Conservation (phyloP, 1,139 yeast genomes). For the Candida freyschussii region DNA sequence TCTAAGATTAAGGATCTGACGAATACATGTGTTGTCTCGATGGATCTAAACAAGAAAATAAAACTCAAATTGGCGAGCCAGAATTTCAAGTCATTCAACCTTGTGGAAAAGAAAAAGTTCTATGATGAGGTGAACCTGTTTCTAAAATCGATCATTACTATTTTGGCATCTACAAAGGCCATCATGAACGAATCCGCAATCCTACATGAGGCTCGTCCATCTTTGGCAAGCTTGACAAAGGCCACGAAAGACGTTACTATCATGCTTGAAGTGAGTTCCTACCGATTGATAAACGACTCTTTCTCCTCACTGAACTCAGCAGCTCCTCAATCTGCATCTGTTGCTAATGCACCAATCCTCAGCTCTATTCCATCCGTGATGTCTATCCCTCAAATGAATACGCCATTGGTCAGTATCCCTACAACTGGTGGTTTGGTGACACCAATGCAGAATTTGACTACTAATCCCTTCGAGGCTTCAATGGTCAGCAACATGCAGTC, state of each 20-base stretch:
- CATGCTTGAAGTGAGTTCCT: slow-evolving; percentile 60
- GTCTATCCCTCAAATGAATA: slow-evolving; percentile 24
- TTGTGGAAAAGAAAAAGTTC: slow-evolving; percentile 59
- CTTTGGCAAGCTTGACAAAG: slow-evolving; percentile 75
- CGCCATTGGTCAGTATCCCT: slow-evolving; percentile 15
- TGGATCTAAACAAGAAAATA: slow-evolving; percentile 72
- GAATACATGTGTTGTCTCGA: slow-evolving; percentile 70
- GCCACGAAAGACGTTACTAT: slow-evolving; percentile 89
- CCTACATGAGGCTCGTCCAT: slow-evolving; percentile 73
- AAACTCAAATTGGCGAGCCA: slow-evolving; percentile 52
- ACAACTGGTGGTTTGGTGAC: no score
- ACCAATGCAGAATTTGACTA: slow-evolving; percentile 6
- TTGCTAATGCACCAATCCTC: slow-evolving; percentile 18
- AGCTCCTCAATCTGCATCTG: slow-evolving; percentile 21
- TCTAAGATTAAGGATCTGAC: slow-evolving; percentile 73
- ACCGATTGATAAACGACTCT: slow-evolving; percentile 33
- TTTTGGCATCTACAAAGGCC: slow-evolving; percentile 76
- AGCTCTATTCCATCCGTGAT: slow-evolving; percentile 24
- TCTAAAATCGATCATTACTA: slow-evolving; percentile 75
- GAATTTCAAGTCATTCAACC: slow-evolving; percentile 41
- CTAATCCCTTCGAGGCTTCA: slow-evolving; percentile 24
- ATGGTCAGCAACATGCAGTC: slow-evolving; percentile 15
- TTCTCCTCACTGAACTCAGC: slow-evolving; percentile 24
- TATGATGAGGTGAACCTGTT: slow-evolving; percentile 88
- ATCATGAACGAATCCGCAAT: slow-evolving; percentile 79